phyloP scores from a whole-genome alignment of 192 early-diverging fungal genomes.

The Borealophlyctis nickersoniae region DNA sequence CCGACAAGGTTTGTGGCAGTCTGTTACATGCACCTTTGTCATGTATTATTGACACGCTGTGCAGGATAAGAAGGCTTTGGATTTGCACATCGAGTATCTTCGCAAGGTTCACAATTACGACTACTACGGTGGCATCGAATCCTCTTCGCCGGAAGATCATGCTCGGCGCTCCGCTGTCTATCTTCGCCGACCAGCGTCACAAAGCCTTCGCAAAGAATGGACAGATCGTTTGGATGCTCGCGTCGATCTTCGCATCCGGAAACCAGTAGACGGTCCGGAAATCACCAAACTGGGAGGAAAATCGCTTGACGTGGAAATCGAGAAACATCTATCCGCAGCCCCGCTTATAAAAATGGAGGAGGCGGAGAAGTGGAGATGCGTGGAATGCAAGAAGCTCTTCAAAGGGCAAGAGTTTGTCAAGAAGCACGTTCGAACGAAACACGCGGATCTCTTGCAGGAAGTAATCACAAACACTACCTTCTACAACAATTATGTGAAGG shows the following conservation, averaged over 20 bases:
- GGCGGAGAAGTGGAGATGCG: slow-evolving; percentile 86
- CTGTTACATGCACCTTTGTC: neutral
- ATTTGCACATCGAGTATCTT: slow-evolving; percentile 81
- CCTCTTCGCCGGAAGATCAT: slow-evolving; percentile 79
- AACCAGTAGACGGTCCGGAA: slow-evolving; percentile 14
- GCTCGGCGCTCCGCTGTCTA: slow-evolving; percentile 66
- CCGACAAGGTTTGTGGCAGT: neutral
- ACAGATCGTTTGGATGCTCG: slow-evolving; percentile 49
- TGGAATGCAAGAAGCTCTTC: slow-evolving; percentile 88
- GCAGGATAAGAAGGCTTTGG: slow-evolving; percentile 51
- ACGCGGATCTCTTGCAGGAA: slow-evolving; percentile 60
- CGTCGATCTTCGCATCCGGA: slow-evolving; percentile 45
- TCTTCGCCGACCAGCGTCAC: slow-evolving; percentile 19
- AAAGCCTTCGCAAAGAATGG: slow-evolving; percentile 21
- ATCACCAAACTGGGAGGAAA: slow-evolving; percentile 41
- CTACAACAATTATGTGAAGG: slow-evolving; percentile 87
- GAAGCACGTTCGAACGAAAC: slow-evolving; percentile 92
- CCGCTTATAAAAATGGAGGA: slow-evolving; percentile 64
- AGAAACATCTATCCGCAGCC: slow-evolving; percentile 45
- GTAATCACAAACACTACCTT: slow-evolving; percentile 32
- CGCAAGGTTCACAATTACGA: slow-evolving; percentile 90
- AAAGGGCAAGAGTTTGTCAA: slow-evolving; percentile 88
- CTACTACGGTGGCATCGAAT: slow-evolving; percentile 85
- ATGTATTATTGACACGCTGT: slow-evolving; percentile 4
- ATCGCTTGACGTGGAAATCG: slow-evolving; percentile 37